A percentile compares a stretch with the other conserved stretches of the same genome.
phyloP scores from a whole-genome alignment of 2,329 filamentous ascomycete genomes.

The Gliomastix tumulicola region DNA sequence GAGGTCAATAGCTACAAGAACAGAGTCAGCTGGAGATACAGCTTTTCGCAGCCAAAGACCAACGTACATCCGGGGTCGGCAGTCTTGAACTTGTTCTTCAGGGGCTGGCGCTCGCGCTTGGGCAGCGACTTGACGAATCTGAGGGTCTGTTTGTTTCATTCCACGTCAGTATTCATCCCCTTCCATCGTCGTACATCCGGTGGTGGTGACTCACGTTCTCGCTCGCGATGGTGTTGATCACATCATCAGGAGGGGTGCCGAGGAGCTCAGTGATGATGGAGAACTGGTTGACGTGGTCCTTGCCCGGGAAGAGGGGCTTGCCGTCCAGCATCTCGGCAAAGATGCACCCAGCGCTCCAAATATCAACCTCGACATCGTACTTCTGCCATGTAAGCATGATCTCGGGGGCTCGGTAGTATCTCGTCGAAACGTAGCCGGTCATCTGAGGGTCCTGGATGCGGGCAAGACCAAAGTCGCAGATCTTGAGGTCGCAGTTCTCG shows the following conservation, averaged over 20 bases:
- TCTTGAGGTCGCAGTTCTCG: conserved; percentile 99
- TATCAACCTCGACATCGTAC: conserved; percentile 97
- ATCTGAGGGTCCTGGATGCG: conserved; percentile 99
- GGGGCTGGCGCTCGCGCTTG: conserved; percentile 83
- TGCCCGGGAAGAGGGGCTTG: conserved; percentile 95
- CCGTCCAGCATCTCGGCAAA: conserved; percentile 99
- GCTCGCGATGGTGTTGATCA: conserved; percentile 97
- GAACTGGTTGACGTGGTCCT: conserved; percentile 99
- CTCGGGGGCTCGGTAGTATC: conserved; percentile 97
- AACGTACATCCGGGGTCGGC: conserved; percentile 74
- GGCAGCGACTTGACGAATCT: conserved; percentile 96
- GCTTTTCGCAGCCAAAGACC: background rate
- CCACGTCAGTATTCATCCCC: background rate
- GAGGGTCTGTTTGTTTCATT: conserved; percentile 56
- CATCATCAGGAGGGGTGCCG: conserved; percentile 93
- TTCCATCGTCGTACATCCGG: background rate
- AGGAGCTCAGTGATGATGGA: conserved; percentile 98
- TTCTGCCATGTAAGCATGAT: conserved; percentile 99
- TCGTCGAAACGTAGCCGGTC: conserved; percentile 97
- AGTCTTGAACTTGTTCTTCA: conserved; percentile 89
- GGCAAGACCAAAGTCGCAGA: conserved; percentile 96
- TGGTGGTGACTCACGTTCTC: conserved; percentile 65
- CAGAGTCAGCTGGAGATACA: background rate
- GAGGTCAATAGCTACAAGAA: conserved; percentile 70
- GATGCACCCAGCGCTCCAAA: conserved; percentile 98